phyloP scores from a whole-genome alignment of 805 yeast species.

The Candida khao-thaluensis region DNA sequence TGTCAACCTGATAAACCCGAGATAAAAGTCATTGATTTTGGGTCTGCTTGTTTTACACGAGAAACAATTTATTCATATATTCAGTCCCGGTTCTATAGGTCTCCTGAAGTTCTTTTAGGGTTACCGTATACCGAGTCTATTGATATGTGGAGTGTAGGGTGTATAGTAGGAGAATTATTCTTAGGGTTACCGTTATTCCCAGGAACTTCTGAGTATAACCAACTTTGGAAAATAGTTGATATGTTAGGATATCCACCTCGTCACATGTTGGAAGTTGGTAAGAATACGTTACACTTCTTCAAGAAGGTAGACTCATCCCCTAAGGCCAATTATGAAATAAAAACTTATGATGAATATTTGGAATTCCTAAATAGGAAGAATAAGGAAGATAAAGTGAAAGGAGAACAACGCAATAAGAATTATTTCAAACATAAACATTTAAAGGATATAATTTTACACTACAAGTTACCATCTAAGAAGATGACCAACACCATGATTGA shows the following conservation, averaged over 20 bases:
- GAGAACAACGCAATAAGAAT: slow-evolving; percentile 79
- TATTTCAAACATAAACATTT: slow-evolving; percentile 69
- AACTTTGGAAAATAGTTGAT: slow-evolving; percentile 74
- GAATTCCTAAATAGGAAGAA: slow-evolving; percentile 23
- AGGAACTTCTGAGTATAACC: slow-evolving; percentile 92
- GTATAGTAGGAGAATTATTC: slow-evolving; percentile 87
- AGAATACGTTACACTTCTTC: slow-evolving; percentile 70
- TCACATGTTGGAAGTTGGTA: slow-evolving; percentile 97
- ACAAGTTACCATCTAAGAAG: slow-evolving; percentile 62
- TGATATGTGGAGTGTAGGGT: slow-evolving; percentile 97
- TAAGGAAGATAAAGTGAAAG: slow-evolving; percentile 30
- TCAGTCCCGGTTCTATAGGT: slow-evolving; percentile 88
- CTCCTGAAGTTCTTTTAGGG: slow-evolving; percentile 93
- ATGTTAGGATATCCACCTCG: slow-evolving; percentile 86
- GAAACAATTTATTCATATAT: slow-evolving; percentile 88
- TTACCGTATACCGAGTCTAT: slow-evolving; percentile 89
- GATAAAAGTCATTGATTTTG: slow-evolving; percentile 92
- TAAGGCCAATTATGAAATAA: slow-evolving; percentile 33
- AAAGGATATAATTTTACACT: slow-evolving; percentile 72
- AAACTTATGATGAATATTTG: slow-evolving; percentile 36
- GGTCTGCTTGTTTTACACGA: slow-evolving; percentile 90
- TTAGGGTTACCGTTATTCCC: slow-evolving; percentile 93
- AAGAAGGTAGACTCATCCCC: slow-evolving; percentile 34
- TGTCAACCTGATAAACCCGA: slow-evolving; percentile 79
- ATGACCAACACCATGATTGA: slow-evolving; percentile 57